Percentiles rank a stretch among this genome's conserved stretches.
These are phyloP conservation scores for Ceratobasidium sp. DNA, from an alignment of 1,284 basidiomycete species.

Conservation along the genomic window DNA sequence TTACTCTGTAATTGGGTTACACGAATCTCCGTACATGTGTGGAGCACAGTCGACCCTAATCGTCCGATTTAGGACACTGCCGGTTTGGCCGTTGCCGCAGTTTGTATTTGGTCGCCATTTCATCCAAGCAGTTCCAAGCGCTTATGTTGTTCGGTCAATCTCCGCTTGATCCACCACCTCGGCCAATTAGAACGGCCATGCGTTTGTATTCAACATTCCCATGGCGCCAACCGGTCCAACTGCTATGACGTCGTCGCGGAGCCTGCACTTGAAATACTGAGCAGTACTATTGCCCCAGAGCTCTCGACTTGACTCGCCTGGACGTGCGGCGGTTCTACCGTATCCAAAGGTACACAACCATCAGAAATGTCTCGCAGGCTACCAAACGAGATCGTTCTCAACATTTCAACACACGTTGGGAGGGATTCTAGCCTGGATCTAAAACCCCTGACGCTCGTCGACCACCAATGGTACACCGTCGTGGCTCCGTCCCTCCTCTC, in stretches of 20 bases:
- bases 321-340: not conserved
- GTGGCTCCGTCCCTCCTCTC: constrained; percentile 19
- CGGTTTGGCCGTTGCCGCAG: too few species aligned
- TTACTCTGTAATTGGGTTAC: too few species aligned
- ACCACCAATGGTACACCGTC: constrained; percentile 22
- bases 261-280: not conserved
- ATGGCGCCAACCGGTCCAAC: not conserved
- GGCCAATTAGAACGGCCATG: not conserved
- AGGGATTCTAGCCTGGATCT: constrained; percentile 23
- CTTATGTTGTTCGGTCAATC: not conserved
- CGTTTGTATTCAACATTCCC: not conserved
- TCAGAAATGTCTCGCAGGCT: not conserved
- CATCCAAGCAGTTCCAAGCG: not conserved
- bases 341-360: not conserved
- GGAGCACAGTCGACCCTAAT: too few species aligned
- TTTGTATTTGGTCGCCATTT: not conserved
- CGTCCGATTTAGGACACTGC: too few species aligned
- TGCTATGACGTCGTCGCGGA: constrained; percentile 4
- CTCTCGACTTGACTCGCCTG: not conserved
- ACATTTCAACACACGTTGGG: not conserved
- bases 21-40: too few species aligned
- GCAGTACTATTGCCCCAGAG: not conserved
- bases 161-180: not conserved
- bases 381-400: constrained; percentile 11
- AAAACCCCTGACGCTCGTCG: constrained; percentile 12